These are phyloP conservation scores for Ceratobasidium sp. DNA, from an alignment of 1,284 basidiomycete genomes.

Conservation along the genomic window DNA sequence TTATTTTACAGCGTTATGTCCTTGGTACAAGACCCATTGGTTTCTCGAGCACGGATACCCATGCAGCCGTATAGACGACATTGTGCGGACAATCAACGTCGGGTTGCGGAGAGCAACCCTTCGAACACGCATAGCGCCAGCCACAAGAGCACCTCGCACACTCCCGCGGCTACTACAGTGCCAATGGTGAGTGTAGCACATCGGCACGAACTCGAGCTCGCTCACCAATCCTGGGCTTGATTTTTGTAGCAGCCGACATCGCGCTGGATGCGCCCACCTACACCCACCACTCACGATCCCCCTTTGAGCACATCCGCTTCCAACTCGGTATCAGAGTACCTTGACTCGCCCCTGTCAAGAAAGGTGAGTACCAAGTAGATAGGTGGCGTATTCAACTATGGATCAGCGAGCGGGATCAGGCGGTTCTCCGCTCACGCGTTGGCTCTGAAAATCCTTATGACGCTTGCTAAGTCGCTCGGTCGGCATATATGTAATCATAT, in stretches of 20 bases:
- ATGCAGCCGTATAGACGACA: neutral
- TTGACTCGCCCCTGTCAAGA: neutral
- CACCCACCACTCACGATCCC: neutral
- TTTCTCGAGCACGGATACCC: neutral
- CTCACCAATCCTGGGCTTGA: neutral
- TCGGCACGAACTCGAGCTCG: no score
- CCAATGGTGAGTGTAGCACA: no score
- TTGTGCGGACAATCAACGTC: neutral
- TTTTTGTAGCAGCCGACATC: neutral
- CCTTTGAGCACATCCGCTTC: neutral
- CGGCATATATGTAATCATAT: neutral
- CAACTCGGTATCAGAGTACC: neutral
- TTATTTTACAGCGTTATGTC: conserved; percentile 17
- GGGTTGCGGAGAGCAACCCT: neutral
- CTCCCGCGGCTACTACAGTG: no score
- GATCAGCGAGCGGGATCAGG: neutral
- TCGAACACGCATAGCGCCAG: neutral
- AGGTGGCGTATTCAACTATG: conserved; percentile 1
- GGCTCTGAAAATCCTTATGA: conserved; percentile 6
- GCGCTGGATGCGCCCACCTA: neutral
- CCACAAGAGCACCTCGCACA: neutral
- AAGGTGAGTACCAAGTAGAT: neutral
- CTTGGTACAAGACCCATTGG: conserved; percentile 10
- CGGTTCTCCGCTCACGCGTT: neutral
- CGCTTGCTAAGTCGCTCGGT: neutral